These are phyloP conservation scores for Leccinum olivaceoglutinosum DNA, from an alignment of 1,284 basidiomycete genomes.

Conservation along the genomic window DNA sequence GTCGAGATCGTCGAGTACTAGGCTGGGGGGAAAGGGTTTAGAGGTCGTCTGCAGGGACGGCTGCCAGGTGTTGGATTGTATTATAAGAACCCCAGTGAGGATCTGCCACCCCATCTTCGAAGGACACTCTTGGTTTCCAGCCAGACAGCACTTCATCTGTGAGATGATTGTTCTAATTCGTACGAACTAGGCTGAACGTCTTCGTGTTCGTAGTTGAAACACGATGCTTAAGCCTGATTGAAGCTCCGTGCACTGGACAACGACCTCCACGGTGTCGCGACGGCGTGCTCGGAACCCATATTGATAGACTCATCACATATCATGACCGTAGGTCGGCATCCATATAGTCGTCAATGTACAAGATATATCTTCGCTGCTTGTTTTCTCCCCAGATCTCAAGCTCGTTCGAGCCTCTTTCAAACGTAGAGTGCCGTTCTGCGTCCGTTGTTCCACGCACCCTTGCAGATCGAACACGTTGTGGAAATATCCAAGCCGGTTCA, in stretches of 20 bases:
- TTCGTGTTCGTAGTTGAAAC: conserved; percentile 28
- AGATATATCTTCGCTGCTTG: conserved; percentile 46
- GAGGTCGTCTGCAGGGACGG: too few relatives aligned
- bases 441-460: conserved; percentile 47
- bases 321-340: conserved; percentile 37
- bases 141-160: conserved; percentile 26
- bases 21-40: background rate
- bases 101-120: conserved; percentile 41
- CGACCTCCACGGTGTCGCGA: conserved; percentile 43
- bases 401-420: conserved; percentile 6
- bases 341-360: conserved; percentile 50
- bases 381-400: conserved; percentile 59
- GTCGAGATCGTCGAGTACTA: conserved; percentile 16
- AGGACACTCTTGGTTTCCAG: conserved; percentile 38
- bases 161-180: conserved; percentile 46
- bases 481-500: conserved; percentile 43
- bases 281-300: conserved; percentile 45
- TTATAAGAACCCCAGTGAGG: too few relatives aligned
- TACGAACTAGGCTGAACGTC: conserved; percentile 40
- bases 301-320: conserved; percentile 34
- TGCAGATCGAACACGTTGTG: conserved; percentile 54
- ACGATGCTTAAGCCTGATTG: conserved; percentile 21
- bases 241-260: conserved; percentile 33
- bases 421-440: conserved; percentile 47
- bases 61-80: too few relatives aligned